Conservation (phyloP, 257 asterid genomes). For the Solanum lignicaule region DNA sequence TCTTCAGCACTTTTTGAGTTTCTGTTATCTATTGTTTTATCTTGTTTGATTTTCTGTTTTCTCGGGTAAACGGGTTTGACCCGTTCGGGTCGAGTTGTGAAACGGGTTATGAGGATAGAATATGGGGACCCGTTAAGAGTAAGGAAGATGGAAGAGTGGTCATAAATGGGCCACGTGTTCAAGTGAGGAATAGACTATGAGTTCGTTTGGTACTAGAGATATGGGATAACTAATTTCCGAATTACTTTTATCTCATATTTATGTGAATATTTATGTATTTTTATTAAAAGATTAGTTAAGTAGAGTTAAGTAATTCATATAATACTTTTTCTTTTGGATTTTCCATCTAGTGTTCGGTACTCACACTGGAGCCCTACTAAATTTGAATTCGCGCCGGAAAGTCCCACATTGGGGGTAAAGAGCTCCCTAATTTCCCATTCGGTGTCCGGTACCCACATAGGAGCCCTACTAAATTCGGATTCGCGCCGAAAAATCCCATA, state of each 20-base stretch:
- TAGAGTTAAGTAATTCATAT: neutral
- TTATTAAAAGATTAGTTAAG: neutral
- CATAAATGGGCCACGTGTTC: neutral
- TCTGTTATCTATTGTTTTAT: neutral
- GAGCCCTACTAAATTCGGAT: too few species aligned
- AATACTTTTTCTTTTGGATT: too few species aligned
- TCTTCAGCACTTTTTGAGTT: neutral
- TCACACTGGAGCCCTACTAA: too few species aligned
- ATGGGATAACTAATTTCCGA: neutral
- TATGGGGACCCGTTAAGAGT: neutral
- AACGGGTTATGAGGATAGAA: neutral
- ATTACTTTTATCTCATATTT: too few species aligned
- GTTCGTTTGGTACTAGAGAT: neutral
- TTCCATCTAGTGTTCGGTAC: accelerated
- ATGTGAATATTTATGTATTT: too few species aligned
- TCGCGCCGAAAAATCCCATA: too few species aligned
- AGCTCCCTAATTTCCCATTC: too few species aligned
- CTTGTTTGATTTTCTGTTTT: neutral
- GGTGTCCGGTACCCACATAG: too few species aligned
- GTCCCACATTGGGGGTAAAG: too few species aligned
- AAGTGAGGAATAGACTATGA: neutral
- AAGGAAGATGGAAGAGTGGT: neutral
- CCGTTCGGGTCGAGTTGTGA: neutral
- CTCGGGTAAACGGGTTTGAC: neutral
- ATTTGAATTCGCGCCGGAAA: accelerated